Evolutionary conservation across 345 rosid genomes (phyloP).

Genomic region (Gynandropsis gynandra): DNA sequence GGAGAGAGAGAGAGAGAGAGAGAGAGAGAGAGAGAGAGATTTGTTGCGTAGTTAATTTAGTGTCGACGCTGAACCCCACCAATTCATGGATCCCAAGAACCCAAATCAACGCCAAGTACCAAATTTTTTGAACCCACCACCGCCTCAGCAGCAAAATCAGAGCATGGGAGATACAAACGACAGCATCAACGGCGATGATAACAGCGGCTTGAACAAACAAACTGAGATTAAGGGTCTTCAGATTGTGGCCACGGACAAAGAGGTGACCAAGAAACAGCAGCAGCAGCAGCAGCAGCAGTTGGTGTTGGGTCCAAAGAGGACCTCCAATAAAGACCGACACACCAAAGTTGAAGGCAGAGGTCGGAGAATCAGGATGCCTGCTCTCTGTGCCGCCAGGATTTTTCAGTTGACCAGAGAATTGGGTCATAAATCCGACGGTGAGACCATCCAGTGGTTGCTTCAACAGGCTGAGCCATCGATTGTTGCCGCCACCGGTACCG

Average conservation of each 20-base stretch:
- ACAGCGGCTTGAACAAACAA: slow-evolving; percentile 33
- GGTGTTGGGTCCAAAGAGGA: slow-evolving; percentile 72
- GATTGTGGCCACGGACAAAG: slow-evolving; percentile 64
- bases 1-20: slow-evolving; percentile 10
- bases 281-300: slow-evolving; percentile 33
- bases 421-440: slow-evolving; percentile 97
- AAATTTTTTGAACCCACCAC: slow-evolving; percentile 54
- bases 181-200: slow-evolving; percentile 23
- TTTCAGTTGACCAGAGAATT: slow-evolving; percentile 92
- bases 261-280: slow-evolving; percentile 40
- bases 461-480: slow-evolving; percentile 96
- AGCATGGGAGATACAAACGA: slow-evolving; percentile 22
- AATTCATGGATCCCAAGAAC: slow-evolving; percentile 38
- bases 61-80: slow-evolving; percentile 38
- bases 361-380: slow-evolving; percentile 95
- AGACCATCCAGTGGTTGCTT: slow-evolving; percentile 91
- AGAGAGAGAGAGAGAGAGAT: too few relatives aligned
- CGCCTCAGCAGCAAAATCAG: slow-evolving; percentile 27
- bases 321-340: slow-evolving; percentile 91
- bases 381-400: slow-evolving; percentile 93
- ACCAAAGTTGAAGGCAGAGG: slow-evolving; percentile 96
- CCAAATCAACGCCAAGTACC: slow-evolving; percentile 37
- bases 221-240: slow-evolving; percentile 70
- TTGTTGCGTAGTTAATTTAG: slow-evolving; percentile 6
- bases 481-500: slow-evolving; percentile 83